A percentile compares a stretch with the other conserved stretches of the same genome.
These are phyloP conservation scores for Globisporangium perplexum DNA, from an alignment of 352 stramenopile genomes.

Conservation along the genomic window DNA sequence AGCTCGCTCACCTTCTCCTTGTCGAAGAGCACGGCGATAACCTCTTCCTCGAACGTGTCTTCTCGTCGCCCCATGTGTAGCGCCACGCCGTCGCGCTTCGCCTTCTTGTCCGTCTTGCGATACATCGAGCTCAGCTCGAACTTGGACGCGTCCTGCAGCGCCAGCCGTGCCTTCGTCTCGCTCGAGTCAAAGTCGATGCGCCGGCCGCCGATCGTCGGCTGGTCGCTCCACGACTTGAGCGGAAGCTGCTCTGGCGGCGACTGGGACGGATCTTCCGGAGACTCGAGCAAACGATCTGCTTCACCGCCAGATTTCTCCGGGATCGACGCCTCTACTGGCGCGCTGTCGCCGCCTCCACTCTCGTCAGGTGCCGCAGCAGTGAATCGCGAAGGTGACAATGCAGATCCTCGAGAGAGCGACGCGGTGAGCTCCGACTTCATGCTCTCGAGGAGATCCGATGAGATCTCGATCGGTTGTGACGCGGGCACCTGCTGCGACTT, in stretches of 20 bases:
- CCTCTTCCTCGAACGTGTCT: slow-evolving; percentile 73
- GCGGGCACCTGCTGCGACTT: slow-evolving; percentile 32
- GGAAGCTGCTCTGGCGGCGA: neutral
- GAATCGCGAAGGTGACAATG: slow-evolving; percentile 5
- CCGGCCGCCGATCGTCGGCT: slow-evolving; percentile 38
- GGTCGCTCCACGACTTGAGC: slow-evolving; percentile 46
- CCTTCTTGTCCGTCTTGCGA: slow-evolving; percentile 76
- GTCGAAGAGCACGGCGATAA: slow-evolving; percentile 81
- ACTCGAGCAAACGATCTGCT: neutral
- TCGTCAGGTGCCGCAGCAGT: neutral
- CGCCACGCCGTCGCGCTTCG: slow-evolving; percentile 63
- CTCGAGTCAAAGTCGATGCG: slow-evolving; percentile 64
- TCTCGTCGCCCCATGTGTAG: slow-evolving; percentile 70
- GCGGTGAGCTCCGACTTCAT: slow-evolving; percentile 68
- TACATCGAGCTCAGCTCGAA: slow-evolving; percentile 85
- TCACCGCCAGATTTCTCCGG: neutral
- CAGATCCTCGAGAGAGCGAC: slow-evolving; percentile 25
- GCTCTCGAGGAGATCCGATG: slow-evolving; percentile 47
- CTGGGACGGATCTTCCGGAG: neutral
- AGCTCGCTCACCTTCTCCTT: slow-evolving; percentile 77
- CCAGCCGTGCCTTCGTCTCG: slow-evolving; percentile 67
- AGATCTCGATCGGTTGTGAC: slow-evolving; percentile 49
- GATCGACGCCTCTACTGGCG: neutral
- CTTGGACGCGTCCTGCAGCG: slow-evolving; percentile 62
- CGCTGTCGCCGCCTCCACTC: neutral